These are phyloP conservation scores for Acorus calamus DNA, from an alignment of 106 monocot species.

Conservation along the genomic window DNA sequence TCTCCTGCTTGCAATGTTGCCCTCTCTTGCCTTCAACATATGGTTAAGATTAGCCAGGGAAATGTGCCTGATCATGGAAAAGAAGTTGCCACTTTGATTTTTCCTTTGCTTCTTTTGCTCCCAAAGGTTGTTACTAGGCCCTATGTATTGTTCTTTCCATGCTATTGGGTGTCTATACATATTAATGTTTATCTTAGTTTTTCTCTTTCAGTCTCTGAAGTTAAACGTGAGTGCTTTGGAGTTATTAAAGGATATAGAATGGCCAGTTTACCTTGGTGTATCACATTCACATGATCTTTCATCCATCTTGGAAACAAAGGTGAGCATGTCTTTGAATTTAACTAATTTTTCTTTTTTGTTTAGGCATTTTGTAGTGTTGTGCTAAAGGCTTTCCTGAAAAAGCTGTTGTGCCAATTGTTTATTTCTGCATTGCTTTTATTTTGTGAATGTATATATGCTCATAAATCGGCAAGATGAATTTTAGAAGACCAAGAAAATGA, in stretches of 20 bases:
- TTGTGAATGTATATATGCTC: too few species aligned
- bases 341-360: constrained; percentile 2
- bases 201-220: constrained; percentile 47
- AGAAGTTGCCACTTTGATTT: constrained; percentile 57
- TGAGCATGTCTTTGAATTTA: constrained; percentile 6
- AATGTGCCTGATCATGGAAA: constrained; percentile 30
- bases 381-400: background rate
- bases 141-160: constrained; percentile 32
- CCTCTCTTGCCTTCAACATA: constrained; percentile 44
- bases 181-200: background rate
- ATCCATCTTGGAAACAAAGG: constrained; percentile 28
- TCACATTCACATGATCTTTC: constrained; percentile 18
- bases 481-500: too few species aligned
- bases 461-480: too few species aligned
- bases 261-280: constrained; percentile 45
- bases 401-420: too few species aligned
- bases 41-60: constrained; percentile 26
- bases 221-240: constrained; percentile 62
- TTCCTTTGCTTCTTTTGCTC: constrained; percentile 46
- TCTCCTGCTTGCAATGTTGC: constrained; percentile 49
- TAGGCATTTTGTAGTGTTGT: background rate
- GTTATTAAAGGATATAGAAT: constrained; percentile 45
- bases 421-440: too few species aligned
- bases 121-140: too few species aligned
- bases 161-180: constrained; percentile 18